Evolutionary conservation across 139 green algal species (phyloP).

Genomic region (Pleodorina starrii): DNA sequence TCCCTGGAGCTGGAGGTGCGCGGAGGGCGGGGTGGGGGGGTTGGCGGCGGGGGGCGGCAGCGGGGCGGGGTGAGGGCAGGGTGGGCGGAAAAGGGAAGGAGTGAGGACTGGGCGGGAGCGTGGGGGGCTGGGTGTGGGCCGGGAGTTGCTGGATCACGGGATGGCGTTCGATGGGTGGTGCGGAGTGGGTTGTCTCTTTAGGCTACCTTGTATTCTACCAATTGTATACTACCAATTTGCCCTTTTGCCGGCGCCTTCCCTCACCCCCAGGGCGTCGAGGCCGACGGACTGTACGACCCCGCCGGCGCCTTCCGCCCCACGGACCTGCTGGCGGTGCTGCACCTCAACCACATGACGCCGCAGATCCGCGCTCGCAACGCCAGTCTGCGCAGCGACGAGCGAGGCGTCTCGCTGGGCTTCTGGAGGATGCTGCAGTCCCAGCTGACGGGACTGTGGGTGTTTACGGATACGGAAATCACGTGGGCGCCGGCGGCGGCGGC

Average conservation of each 20-base stretch:
- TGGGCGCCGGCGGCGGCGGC: not conserved
- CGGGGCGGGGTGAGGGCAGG: no score
- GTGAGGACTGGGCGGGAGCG: not conserved
- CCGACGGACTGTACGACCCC: not conserved
- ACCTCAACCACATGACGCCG: not conserved
- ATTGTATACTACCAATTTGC: no score
- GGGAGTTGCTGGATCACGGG: no score
- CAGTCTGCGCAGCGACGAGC: not conserved
- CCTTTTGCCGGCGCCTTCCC: no score
- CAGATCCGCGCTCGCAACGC: not conserved
- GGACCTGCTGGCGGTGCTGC: not conserved
- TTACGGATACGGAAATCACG: not conserved
- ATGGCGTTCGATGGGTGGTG: no score
- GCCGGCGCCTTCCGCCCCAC: not conserved
- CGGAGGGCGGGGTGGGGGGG: not conserved
- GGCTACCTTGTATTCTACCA: no score
- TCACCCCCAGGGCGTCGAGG: not conserved
- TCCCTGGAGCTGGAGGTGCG: not conserved
- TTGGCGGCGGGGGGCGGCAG: no score
- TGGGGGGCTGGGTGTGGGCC: not conserved
- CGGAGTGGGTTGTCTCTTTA: no score
- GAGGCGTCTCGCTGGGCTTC: not conserved
- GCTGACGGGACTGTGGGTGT: not conserved
- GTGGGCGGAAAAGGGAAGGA: not conserved
- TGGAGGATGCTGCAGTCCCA: not conserved